phyloP scores from a whole-genome alignment of 2,329 filamentous ascomycete species.

The Coniochaeta ligniaria region DNA sequence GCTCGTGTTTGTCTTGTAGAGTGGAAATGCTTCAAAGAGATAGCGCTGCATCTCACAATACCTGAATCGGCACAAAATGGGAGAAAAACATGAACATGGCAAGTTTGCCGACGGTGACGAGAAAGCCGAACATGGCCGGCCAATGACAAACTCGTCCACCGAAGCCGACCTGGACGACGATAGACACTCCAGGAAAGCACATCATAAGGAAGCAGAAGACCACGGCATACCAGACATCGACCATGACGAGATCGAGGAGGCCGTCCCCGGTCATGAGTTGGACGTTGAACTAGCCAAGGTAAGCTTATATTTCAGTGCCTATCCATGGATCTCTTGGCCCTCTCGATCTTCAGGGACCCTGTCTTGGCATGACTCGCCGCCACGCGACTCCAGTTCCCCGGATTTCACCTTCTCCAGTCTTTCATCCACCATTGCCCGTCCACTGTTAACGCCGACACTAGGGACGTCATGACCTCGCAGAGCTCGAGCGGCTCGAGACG shows the following conservation, averaged over 20 bases:
- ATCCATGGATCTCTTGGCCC: neutral
- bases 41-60: neutral
- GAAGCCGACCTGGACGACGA: neutral
- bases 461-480: constrained; percentile 10
- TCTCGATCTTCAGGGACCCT: neutral
- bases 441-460: neutral
- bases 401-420: neutral
- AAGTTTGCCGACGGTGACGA: neutral
- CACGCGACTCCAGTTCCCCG: neutral
- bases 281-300: constrained; percentile 19
- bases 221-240: constrained; percentile 14
- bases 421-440: neutral
- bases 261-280: constrained; percentile 16
- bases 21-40: neutral
- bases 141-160: neutral
- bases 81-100: neutral
- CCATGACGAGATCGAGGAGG: constrained; percentile 21
- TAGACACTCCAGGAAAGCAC: neutral
- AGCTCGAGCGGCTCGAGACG: constrained; percentile 12
- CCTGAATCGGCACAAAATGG: neutral
- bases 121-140: neutral
- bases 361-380: neutral
- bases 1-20: neutral
- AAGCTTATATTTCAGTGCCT: no score
- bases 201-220: neutral